phyloP scores from a whole-genome alignment of 2,329 filamentous ascomycete species.

The Xylogone sp. region DNA sequence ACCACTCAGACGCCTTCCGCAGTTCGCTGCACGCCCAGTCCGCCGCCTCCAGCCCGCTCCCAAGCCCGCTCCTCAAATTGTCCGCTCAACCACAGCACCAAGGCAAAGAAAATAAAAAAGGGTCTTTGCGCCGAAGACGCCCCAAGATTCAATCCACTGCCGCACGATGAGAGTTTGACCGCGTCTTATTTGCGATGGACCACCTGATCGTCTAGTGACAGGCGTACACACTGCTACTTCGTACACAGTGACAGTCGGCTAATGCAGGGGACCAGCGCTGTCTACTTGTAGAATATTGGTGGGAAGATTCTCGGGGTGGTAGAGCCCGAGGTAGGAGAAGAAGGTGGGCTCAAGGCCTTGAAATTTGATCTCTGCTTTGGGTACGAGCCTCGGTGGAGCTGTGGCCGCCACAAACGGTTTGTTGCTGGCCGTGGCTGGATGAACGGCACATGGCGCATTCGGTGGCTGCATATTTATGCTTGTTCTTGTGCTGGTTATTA shows the following conservation, averaged over 20 bases:
- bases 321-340: neutral
- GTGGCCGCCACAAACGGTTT: neutral
- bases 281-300: neutral
- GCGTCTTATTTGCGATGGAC: too few species aligned
- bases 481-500: too few species aligned
- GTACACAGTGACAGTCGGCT: too few species aligned
- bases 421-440: neutral
- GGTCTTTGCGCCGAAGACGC: too few species aligned
- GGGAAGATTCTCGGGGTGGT: neutral
- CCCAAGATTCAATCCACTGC: too few species aligned
- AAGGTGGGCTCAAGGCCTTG: neutral
- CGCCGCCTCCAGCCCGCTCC: neutral
- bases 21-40: neutral
- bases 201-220: neutral
- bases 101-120: too few species aligned
- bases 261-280: neutral
- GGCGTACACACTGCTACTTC: too few species aligned
- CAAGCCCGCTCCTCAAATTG: neutral
- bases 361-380: neutral
- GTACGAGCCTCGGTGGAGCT: neutral
- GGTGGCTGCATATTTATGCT: neutral
- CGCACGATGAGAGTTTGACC: too few species aligned
- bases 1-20: neutral
- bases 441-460: neutral
- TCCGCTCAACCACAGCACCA: neutral